A percentile compares a stretch with the other conserved stretches of the same genome.
Evolutionary conservation across 2,329 filamentous ascomycete genomes (phyloP).

Genomic region (Colletotrichum tropicicola): DNA sequence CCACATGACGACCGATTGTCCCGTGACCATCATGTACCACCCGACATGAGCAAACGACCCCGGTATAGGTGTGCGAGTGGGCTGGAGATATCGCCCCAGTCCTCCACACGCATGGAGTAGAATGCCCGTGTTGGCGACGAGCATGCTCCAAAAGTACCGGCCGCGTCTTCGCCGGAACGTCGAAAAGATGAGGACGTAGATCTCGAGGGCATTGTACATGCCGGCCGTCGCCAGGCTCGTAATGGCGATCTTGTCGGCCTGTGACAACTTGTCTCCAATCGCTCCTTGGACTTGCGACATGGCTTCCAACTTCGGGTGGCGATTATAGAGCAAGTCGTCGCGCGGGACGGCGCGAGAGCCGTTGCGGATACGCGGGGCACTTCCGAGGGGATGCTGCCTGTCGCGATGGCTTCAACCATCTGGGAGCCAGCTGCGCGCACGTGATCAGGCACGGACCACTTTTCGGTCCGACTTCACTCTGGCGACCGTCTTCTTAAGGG

Average conservation of each 20-base stretch:
- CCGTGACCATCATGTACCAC: slow-evolving; percentile 67
- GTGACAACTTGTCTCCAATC: background rate
- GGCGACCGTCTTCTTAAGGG: too few relatives aligned
- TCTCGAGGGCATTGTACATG: slow-evolving; percentile 36
- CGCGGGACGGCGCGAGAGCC: slow-evolving; percentile 1
- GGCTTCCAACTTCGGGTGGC: background rate
- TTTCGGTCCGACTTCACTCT: too few relatives aligned
- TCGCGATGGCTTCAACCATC: too few relatives aligned
- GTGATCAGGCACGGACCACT: too few relatives aligned
- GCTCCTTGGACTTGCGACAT: slow-evolving; percentile 27
- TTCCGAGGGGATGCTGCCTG: background rate
- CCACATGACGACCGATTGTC: slow-evolving; percentile 36
- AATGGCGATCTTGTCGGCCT: slow-evolving; percentile 7
- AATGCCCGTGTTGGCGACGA: slow-evolving; percentile 45
- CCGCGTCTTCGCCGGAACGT: slow-evolving; percentile 35
- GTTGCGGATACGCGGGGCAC: background rate
- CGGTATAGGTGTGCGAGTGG: slow-evolving; percentile 54
- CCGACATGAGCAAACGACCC: slow-evolving; percentile 20
- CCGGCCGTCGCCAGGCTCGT: slow-evolving; percentile 16
- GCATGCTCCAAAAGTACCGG: slow-evolving; percentile 41
- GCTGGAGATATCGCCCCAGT: slow-evolving; percentile 43
- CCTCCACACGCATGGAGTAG: slow-evolving; percentile 63
- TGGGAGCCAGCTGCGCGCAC: too few relatives aligned
- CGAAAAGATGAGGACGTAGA: slow-evolving; percentile 35
- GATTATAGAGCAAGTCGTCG: background rate